Percentiles rank a stretch among this genome's conserved stretches.
Conservation (phyloP, 176 grass and related monocot genomes). For the Eleusine coracana region DNA sequence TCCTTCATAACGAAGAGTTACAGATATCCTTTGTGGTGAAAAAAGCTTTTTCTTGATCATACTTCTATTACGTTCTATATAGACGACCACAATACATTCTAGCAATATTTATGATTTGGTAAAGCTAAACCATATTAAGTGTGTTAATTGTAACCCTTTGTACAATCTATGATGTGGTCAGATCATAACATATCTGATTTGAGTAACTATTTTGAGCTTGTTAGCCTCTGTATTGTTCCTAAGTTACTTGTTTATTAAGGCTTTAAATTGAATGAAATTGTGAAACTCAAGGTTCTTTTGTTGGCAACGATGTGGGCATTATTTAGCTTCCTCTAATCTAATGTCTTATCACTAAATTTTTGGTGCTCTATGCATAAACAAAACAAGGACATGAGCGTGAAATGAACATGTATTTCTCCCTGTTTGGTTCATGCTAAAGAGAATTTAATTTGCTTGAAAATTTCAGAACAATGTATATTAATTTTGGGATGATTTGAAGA, state of each 20-base stretch:
- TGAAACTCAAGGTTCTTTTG: background rate
- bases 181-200: background rate
- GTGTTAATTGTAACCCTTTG: background rate
- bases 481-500: background rate
- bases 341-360: too few species aligned
- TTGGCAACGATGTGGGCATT: background rate
- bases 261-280: background rate
- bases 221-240: background rate
- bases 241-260: background rate
- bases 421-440: background rate
- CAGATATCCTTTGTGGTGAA: background rate
- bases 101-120: background rate
- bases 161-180: background rate
- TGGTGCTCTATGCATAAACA: background rate
- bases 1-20: background rate
- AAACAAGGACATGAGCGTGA: background rate
- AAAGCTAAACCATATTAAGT: background rate
- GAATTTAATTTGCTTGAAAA: background rate
- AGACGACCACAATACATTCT: background rate
- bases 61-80: background rate
- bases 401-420: background rate
- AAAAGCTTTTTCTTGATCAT: too few species aligned
- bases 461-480: background rate
- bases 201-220: background rate
- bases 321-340: too few species aligned